These are phyloP conservation scores for Colletotrichum lini DNA, from an alignment of 2,329 filamentous ascomycete genomes.

Conservation along the genomic window DNA sequence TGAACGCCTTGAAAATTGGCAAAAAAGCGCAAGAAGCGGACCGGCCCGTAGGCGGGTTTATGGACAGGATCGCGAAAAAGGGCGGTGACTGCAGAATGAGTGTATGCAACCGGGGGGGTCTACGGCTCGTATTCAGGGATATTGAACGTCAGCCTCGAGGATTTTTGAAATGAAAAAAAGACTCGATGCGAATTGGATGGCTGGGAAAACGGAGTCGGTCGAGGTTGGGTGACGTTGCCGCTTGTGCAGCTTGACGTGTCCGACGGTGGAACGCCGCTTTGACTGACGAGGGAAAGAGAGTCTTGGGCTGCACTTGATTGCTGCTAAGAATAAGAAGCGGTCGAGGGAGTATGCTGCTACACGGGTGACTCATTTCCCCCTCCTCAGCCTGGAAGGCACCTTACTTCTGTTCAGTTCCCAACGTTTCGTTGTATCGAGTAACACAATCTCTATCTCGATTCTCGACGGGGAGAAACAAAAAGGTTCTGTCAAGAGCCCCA, in stretches of 20 bases:
- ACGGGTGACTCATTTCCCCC: constrained; percentile 1
- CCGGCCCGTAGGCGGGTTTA: constrained; percentile 6
- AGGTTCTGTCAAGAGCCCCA: not conserved
- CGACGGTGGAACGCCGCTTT: constrained; percentile 24
- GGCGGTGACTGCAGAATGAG: constrained; percentile 22
- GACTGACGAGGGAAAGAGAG: not conserved
- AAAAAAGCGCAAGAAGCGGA: constrained; percentile 18
- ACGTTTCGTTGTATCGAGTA: not conserved
- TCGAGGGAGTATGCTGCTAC: not conserved
- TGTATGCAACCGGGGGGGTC: not conserved
- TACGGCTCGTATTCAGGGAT: constrained; percentile 13
- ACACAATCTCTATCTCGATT: not conserved
- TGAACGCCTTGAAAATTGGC: constrained; percentile 1
- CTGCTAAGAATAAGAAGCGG: constrained; percentile 7
- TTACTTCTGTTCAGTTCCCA: not conserved
- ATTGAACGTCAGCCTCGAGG: constrained; percentile 6
- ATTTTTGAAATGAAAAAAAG: not conserved
- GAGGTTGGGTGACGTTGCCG: constrained; percentile 24
- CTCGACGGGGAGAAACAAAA: not conserved
- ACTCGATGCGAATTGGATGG: constrained; percentile 9
- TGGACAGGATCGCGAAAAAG: not conserved
- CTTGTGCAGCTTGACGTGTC: constrained; percentile 33
- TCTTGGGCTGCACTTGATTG: constrained; percentile 13
- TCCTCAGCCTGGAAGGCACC: not conserved
- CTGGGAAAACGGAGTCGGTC: constrained; percentile 19